Conservation (phyloP, 73 alveolate species). For the Paraurostyla sp. region DNA sequence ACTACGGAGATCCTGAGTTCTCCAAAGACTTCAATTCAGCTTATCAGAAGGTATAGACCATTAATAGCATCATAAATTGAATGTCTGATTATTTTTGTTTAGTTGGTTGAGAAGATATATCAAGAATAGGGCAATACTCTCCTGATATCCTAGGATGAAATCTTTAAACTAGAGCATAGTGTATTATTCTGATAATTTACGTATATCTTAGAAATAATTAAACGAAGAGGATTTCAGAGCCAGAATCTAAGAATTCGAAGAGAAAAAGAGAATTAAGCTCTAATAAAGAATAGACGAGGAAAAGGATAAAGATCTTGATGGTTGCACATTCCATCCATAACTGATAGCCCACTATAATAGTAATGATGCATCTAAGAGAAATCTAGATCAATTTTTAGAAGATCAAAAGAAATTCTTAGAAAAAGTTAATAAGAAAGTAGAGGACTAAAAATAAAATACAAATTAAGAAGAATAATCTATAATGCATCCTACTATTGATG, state of each 20-base stretch:
- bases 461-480: neutral
- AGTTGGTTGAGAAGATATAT: constrained; percentile 56
- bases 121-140: constrained; percentile 59
- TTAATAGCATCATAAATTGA: too few relatives aligned
- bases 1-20: constrained; percentile 35
- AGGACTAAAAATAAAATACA: neutral
- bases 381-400: constrained; percentile 35
- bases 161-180: constrained; percentile 37
- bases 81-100: neutral
- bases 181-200: neutral
- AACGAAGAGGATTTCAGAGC: constrained; percentile 48
- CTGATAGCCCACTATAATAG: neutral
- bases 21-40: constrained; percentile 55
- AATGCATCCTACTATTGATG: constrained; percentile 55
- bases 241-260: constrained; percentile 3
- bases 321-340: constrained; percentile 61
- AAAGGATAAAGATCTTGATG: constrained; percentile 41
- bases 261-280: neutral
- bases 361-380: neutral
- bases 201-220: constrained; percentile 21
- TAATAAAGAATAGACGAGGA: neutral
- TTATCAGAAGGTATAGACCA: constrained; percentile 9
- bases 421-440: constrained; percentile 24
- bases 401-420: constrained; percentile 36
- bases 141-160: constrained; percentile 41